Conservation (phyloP, 208 protist genomes). For the Acanthamoeba healyi region DNA sequence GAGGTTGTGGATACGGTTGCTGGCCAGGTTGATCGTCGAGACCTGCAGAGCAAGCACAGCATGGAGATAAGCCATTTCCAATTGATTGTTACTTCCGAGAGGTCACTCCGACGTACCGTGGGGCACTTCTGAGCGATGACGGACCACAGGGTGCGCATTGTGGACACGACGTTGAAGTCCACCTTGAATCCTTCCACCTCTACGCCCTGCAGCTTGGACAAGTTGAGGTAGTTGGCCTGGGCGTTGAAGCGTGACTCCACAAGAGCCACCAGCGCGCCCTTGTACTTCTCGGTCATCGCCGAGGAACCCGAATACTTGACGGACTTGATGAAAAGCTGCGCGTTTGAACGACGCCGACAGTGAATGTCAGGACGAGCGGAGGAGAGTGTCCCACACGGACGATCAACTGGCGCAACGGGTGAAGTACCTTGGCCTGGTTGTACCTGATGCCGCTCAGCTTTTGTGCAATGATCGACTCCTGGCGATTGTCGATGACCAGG, state of each 20-base stretch:
- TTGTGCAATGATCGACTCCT: constrained; percentile 37
- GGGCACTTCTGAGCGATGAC: constrained; percentile 72
- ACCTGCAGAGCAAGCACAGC: constrained; percentile 9
- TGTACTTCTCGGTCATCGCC: constrained; percentile 49
- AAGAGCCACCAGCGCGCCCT: neutral
- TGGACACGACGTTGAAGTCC: constrained; percentile 72
- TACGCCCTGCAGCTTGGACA: constrained; percentile 46
- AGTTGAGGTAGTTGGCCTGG: constrained; percentile 64
- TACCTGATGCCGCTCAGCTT: constrained; percentile 76
- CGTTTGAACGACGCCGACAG: too few species aligned
- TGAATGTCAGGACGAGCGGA: neutral
- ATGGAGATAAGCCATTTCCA: too few species aligned
- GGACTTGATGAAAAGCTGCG: constrained; percentile 41
- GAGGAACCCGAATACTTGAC: constrained; percentile 60
- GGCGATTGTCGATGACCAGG: constrained; percentile 64
- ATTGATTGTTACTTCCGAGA: too few species aligned
- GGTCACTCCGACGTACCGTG: constrained; percentile 11
- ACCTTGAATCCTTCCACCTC: constrained; percentile 49
- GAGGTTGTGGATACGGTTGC: constrained; percentile 59
- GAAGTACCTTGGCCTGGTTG: neutral
- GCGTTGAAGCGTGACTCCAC: constrained; percentile 66
- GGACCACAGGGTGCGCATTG: constrained; percentile 46
- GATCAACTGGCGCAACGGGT: neutral
- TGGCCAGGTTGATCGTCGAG: constrained; percentile 53
- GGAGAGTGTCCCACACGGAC: neutral